These are phyloP conservation scores for Penicillium roqueforti DNA, from an alignment of 495 filamentous ascomycete genomes.

Conservation along the genomic window DNA sequence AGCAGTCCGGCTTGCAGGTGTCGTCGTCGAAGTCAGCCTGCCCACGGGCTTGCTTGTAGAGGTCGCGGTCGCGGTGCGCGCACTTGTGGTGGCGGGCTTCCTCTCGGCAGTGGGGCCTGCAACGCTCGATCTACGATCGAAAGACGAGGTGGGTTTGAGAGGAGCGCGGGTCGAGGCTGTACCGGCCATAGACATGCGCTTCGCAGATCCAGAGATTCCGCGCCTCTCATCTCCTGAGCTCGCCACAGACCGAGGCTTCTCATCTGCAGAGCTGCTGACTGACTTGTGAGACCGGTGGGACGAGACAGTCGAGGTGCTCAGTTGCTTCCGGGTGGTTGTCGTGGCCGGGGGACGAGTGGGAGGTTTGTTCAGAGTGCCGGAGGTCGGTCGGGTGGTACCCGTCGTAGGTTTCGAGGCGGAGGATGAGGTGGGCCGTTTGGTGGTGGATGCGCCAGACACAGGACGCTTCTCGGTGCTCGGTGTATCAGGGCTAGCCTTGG, in stretches of 20 bases:
- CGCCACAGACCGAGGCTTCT: conserved; percentile 40
- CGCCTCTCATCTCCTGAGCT: conserved; percentile 47
- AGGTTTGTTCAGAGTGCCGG: conserved; percentile 41
- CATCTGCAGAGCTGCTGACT: conserved; percentile 47
- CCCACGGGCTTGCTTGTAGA: conserved; percentile 31
- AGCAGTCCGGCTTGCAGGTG: conserved; percentile 27
- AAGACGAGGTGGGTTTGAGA: conserved; percentile 33
- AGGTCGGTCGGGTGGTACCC: conserved; percentile 26
- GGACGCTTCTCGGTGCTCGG: conserved; percentile 31
- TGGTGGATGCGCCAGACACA: conserved; percentile 27
- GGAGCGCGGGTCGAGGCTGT: conserved; percentile 35
- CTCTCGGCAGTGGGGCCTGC: conserved; percentile 32
- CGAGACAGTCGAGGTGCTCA: conserved; percentile 38
- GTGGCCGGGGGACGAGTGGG: conserved; percentile 42
- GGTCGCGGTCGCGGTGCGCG: conserved; percentile 28
- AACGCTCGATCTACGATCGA: conserved; percentile 42
- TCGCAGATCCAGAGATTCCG: conserved; percentile 42
- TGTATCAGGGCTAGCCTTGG: conserved; percentile 26
- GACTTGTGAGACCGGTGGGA: conserved; percentile 45
- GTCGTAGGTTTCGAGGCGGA: conserved; percentile 30
- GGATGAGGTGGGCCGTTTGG: conserved; percentile 37
- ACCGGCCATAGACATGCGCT: conserved; percentile 46
- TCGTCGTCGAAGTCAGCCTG: conserved; percentile 26
- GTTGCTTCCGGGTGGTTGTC: conserved; percentile 35
- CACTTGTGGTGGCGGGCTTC: conserved; percentile 26